A percentile compares a stretch with the other conserved stretches of the same genome.
These are phyloP conservation scores for Persicaria maculosa DNA, from an alignment of 148 eudicot species.

Conservation along the genomic window DNA sequence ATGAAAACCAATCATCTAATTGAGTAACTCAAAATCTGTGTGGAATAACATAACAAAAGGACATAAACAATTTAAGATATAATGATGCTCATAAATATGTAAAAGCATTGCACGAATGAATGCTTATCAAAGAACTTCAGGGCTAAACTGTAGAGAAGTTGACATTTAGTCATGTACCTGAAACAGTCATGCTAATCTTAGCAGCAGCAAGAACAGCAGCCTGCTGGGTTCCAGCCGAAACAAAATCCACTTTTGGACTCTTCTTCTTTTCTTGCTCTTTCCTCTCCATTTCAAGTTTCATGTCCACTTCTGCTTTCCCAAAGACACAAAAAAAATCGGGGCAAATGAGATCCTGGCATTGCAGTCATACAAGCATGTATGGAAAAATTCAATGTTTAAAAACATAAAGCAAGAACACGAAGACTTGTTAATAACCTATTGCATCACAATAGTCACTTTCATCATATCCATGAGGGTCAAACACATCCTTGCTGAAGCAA, in stretches of 20 bases:
- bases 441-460: conserved; percentile 78
- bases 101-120: neutral
- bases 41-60: neutral
- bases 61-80: neutral
- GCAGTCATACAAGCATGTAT: neutral
- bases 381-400: neutral
- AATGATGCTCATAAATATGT: neutral
- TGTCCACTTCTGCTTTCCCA: conserved; percentile 63
- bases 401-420: neutral
- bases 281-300: conserved; percentile 85
- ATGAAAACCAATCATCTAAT: neutral
- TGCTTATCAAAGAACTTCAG: neutral
- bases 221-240: conserved; percentile 59
- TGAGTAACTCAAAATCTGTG: neutral
- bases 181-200: conserved; percentile 45
- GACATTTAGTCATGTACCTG: conserved; percentile 36
- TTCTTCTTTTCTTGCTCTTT: conserved; percentile 84
- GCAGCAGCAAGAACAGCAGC: conserved; percentile 42
- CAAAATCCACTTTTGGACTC: conserved; percentile 70
- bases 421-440: conserved; percentile 40
- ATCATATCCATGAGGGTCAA: conserved; percentile 96
- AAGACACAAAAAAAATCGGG: conserved; percentile 9
- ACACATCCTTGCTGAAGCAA: conserved; percentile 88
- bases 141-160: neutral
- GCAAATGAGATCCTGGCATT: neutral